Percentiles rank a stretch among this genome's conserved stretches.
phyloP scores from a whole-genome alignment of 495 filamentous ascomycete species.

The Neurospora intermedia region DNA sequence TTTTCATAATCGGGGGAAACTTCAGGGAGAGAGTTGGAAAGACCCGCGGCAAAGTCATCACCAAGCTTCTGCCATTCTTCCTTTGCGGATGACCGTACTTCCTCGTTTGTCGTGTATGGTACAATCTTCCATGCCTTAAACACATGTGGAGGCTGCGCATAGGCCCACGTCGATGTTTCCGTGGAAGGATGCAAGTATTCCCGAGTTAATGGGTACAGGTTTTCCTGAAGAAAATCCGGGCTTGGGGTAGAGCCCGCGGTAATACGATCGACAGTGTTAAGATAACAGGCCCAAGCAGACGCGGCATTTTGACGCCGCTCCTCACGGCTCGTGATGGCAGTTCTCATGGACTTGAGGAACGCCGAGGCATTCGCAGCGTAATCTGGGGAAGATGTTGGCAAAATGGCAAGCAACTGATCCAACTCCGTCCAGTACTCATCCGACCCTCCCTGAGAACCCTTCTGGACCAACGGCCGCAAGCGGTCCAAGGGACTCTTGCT shows the following conservation, averaged over 20 bases:
- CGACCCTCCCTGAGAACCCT: slow-evolving; percentile 66
- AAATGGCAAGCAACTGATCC: slow-evolving; percentile 41
- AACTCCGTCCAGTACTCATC: slow-evolving; percentile 62
- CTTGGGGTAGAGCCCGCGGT: slow-evolving; percentile 22
- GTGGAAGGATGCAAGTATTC: slow-evolving; percentile 29
- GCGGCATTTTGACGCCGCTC: slow-evolving; percentile 57
- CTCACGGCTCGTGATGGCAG: slow-evolving; percentile 59
- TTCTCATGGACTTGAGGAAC: slow-evolving; percentile 53
- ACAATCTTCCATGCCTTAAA: slow-evolving; percentile 22
- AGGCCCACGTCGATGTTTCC: slow-evolving; percentile 24
- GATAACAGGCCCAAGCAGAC: slow-evolving; percentile 64
- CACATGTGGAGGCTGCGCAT: slow-evolving; percentile 18
- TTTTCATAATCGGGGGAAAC: slow-evolving; percentile 61
- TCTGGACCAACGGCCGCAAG: slow-evolving; percentile 63
- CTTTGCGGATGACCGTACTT: slow-evolving; percentile 5
- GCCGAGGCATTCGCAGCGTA: slow-evolving; percentile 37
- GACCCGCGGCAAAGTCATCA: slow-evolving; percentile 44
- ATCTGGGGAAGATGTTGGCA: slow-evolving; percentile 45
- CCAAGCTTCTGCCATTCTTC: slow-evolving; percentile 45
- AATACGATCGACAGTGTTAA: slow-evolving; percentile 44
- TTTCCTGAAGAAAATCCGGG: slow-evolving; percentile 33
- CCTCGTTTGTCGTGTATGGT: slow-evolving; percentile 12
- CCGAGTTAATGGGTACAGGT: slow-evolving; percentile 28
- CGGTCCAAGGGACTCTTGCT: slow-evolving; percentile 54
- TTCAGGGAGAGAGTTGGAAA: slow-evolving; percentile 63